Base-by-base conservation (phyloP, 345 rosid species). In the Brassica napus region DNA sequence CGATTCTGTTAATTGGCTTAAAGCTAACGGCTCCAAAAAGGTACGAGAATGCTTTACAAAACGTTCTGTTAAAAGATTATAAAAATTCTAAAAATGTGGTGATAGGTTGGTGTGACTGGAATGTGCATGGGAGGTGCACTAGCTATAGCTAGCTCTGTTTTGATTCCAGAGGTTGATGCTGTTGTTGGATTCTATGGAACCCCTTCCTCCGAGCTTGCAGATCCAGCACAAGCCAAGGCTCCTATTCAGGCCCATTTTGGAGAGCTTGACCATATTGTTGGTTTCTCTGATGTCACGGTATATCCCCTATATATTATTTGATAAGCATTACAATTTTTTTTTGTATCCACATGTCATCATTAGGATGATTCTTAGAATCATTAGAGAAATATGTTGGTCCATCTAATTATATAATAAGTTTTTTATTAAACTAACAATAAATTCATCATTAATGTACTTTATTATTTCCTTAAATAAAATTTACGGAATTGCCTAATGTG, bases 101-200 rank as follows among this genome's bases (percentile, higher is more conserved):
- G 31, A 72, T 65, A 92, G 98, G 97, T 83, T 85, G 98, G 98
- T 39, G 98, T 92, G 15, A 88, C 97, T 71, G 98, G 98, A 70
- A 92, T 73, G 83, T 94, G 98, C 82, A 91, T 95, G 97, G 99
- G 94, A 16, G 97, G 98, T 80, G 98, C 98, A 71, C 85, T 95
- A 72, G 77, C 97, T 70, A 89, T 95, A 75, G 97, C 99, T 71
- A 93, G 94, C 81, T 87, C 98, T 80, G 99, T 91, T 73, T 87
- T 93, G 82, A 86, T 89, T 77, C 97, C 91, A 18, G 94, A 86
- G 72, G 96, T 90, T 12, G 98, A 93, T 85, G 91, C 94, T 70
- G 97, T 82, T 82, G 98, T 90, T 68, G 88, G 91, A 28, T 95
- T 95, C 78, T 95, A 93, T 73, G 98, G 98, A 64, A 87, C 87